Percentiles rank a stretch among this genome's conserved stretches.
Conservation (phyloP, 164 flowering plant species). For the Berberis thunbergii region DNA sequence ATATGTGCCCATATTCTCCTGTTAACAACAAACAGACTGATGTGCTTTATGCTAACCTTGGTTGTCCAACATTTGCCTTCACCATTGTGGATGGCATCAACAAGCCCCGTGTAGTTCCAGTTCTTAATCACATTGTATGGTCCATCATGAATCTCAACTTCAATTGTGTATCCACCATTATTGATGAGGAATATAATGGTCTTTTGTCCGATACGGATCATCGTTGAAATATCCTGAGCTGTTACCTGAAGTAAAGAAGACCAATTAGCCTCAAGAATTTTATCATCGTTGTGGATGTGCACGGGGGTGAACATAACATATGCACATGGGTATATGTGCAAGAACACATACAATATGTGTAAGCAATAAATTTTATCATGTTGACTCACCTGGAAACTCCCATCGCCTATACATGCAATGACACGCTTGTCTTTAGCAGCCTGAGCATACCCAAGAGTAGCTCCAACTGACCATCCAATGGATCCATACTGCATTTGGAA, state of each 20-base stretch:
- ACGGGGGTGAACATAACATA: too few species aligned
- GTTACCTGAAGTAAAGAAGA: slow-evolving; percentile 39
- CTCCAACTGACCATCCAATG: slow-evolving; percentile 84
- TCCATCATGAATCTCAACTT: slow-evolving; percentile 75
- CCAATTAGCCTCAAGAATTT: not conserved
- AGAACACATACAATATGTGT: not conserved
- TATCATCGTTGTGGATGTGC: too few species aligned
- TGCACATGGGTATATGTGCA: too few species aligned
- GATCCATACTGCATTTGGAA: slow-evolving; percentile 94
- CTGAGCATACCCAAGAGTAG: slow-evolving; percentile 76
- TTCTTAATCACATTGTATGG: slow-evolving; percentile 86
- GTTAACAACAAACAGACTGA: not conserved
- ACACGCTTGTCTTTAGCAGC: slow-evolving; percentile 57
- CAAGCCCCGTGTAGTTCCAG: slow-evolving; percentile 68
- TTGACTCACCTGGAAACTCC: slow-evolving; percentile 71
- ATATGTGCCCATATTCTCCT: not conserved
- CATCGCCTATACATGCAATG: slow-evolving; percentile 81
- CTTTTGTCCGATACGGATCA: slow-evolving; percentile 61
- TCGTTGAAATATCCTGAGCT: slow-evolving; percentile 76
- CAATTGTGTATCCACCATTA: slow-evolving; percentile 88
- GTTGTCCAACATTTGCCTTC: slow-evolving; percentile 70
- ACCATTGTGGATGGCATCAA: slow-evolving; percentile 62
- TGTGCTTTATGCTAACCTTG: slow-evolving; percentile 29
- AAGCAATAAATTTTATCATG: not conserved
- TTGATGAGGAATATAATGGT: slow-evolving; percentile 71